Evolutionary conservation across 2,329 filamentous ascomycete species (phyloP), one percentile per base, ranked within the genome.

Genomic region (Neonectria punicea): DNA sequence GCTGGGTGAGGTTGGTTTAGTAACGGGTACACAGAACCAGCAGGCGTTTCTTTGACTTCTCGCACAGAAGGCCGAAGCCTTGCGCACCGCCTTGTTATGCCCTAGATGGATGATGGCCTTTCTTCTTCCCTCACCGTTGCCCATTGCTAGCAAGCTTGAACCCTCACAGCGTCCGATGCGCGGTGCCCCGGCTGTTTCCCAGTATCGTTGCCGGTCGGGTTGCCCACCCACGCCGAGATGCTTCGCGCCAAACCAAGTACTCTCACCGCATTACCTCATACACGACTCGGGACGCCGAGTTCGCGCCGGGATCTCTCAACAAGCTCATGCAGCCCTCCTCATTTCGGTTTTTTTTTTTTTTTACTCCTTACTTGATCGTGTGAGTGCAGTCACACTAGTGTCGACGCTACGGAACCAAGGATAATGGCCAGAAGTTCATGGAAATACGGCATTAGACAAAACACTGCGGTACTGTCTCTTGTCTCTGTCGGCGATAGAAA

Each of bases 201-300:
- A 69, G 72, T 67, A 54, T 73, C 65, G 63, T 70, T 69, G 72
- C 72, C 70, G 72, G 67, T 58, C 62, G 70, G 55, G 53, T 61
- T 72, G 61, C 67, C 69, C 67, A 65, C 67, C 70, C 70, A 62
- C 60, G 63, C 64, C 67, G 65, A 70, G 70, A 74, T 71, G 67
- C 69, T 70, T 72, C 70, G 61, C 69, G 61, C 72, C 72, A 73
- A 70, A 69, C 70, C 66, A 70, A 74, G 63, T 71, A 56, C 63
- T 62, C 67, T 74, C 72, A 74, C 72, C 72, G 72, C 72, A 74
- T 74, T 74, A 74, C 72, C 69, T 74, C 72, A 74, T 74, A 71
- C 72, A 68, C 69, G 65, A 74, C 66, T 72, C 65, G 63, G 50
- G 68, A 69, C 69, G 72, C 72, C 72, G 70, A 74, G 65, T 68